Percentiles rank a stretch among this genome's conserved stretches.
phyloP scores from a whole-genome alignment of 768 basidiomycete genomes.

The Pleurotus giganteus region DNA sequence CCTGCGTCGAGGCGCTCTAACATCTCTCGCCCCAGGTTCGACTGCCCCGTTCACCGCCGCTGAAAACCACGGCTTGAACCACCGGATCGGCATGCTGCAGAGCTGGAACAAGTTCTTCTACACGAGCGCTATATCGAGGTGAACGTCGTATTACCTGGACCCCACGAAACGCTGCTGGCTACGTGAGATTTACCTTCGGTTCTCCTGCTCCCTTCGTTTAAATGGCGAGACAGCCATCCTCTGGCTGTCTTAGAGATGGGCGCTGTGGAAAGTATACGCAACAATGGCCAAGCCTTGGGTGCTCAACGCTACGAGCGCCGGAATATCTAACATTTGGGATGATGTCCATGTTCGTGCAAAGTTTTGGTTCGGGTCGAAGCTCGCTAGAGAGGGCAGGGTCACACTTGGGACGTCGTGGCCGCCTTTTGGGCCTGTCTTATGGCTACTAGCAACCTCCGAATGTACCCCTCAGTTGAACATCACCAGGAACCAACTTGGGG shows the following conservation, averaged over 20 bases:
- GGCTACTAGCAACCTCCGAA: conserved; percentile 83
- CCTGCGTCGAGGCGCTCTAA: neutral
- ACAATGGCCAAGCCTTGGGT: conserved; percentile 93
- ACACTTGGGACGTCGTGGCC: conserved; percentile 85
- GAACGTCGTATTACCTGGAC: conserved; percentile 55
- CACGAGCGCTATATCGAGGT: conserved; percentile 76
- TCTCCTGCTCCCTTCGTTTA: too few species aligned
- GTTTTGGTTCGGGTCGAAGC: conserved; percentile 90
- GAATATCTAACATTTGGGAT: conserved; percentile 65
- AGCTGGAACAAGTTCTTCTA: conserved; percentile 93
- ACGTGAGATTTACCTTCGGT: conserved; percentile 37
- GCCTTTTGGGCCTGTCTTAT: conserved; percentile 98
- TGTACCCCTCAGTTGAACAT: conserved; percentile 82
- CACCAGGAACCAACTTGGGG: too few species aligned
- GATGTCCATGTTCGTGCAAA: conserved; percentile 93
- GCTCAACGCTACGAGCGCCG: conserved; percentile 54
- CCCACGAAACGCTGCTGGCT: conserved; percentile 49
- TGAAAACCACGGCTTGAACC: conserved; percentile 58
- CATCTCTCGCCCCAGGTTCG: conserved; percentile 25
- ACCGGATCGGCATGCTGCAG: conserved; percentile 78
- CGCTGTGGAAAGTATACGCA: too few species aligned
- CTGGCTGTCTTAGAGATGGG: too few species aligned
- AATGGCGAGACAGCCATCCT: too few species aligned
- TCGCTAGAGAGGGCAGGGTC: conserved; percentile 76
- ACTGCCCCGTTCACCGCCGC: conserved; percentile 44